Evolutionary conservation across 1,139 yeast species (phyloP).

Genomic region (Suhomyces yuchorum): DNA sequence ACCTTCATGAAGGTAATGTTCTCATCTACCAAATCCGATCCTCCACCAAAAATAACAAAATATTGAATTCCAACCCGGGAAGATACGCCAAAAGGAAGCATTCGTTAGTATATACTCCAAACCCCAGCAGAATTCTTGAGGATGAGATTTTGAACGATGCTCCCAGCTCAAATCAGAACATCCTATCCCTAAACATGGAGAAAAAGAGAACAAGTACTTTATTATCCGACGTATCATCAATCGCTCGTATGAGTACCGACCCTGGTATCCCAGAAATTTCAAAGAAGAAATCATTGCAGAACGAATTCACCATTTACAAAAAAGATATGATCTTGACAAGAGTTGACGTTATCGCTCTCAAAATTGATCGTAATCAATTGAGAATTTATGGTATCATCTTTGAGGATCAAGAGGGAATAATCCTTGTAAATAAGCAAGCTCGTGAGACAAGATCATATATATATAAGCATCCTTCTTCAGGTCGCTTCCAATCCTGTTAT

Average conservation of each 20-base stretch:
- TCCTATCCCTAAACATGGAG: constrained; percentile 45
- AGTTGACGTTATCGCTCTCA: constrained; percentile 48
- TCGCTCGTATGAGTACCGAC: constrained; percentile 62
- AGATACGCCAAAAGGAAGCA: constrained; percentile 29
- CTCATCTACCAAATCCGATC: constrained; percentile 55
- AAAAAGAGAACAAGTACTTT: constrained; percentile 57
- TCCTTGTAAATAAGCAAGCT: constrained; percentile 38
- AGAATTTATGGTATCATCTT: constrained; percentile 47
- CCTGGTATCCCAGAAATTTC: constrained; percentile 33
- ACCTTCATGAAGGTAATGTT: constrained; percentile 45
- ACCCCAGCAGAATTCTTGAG: constrained; percentile 45
- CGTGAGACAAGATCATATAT: constrained; percentile 51
- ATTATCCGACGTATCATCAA: constrained; percentile 56
- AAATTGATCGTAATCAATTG: constrained; percentile 33
- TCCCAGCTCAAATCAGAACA: constrained; percentile 16
- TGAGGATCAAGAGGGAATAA: constrained; percentile 62
- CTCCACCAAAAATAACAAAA: constrained; percentile 29
- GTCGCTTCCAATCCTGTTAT: constrained; percentile 36
- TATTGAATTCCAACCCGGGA: constrained; percentile 16
- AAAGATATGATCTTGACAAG: constrained; percentile 72
- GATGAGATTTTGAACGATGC: constrained; percentile 35
- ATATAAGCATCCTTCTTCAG: constrained; percentile 42
- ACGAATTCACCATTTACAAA: constrained; percentile 37
- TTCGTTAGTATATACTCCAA: constrained; percentile 41
- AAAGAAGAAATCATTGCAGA: constrained; percentile 21